These are phyloP conservation scores for Osmanthus fragrans DNA, from an alignment of 257 asterid genomes.

Conservation along the genomic window DNA sequence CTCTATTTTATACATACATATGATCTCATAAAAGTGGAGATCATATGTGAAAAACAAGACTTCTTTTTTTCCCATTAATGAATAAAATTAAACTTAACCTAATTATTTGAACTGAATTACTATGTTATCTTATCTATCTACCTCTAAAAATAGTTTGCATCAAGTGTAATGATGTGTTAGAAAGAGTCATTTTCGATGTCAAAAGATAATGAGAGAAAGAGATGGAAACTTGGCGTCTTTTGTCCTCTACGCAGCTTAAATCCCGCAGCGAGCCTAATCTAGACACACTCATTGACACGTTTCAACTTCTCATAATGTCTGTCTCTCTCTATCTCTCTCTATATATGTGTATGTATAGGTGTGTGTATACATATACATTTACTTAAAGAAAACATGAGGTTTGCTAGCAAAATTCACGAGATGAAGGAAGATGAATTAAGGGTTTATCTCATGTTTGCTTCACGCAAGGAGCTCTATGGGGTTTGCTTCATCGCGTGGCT, in stretches of 20 bases:
- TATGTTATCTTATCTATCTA: neutral
- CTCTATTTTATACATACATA: no score
- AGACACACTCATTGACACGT: conserved; percentile 28
- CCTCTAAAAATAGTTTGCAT: neutral
- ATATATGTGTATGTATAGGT: no score
- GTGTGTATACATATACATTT: no score
- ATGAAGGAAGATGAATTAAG: neutral
- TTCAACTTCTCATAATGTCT: conserved; percentile 17
- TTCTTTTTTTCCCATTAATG: no score
- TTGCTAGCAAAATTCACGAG: neutral
- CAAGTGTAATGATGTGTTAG: neutral
- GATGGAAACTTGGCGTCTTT: neutral
- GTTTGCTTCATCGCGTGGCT: conserved; percentile 8
- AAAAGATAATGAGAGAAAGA: neutral
- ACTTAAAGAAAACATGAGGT: neutral
- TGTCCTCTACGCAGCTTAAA: neutral
- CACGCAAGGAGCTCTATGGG: neutral
- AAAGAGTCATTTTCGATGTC: neutral
- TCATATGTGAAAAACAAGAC: neutral
- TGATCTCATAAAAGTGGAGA: no score
- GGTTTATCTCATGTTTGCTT: conserved; percentile 5
- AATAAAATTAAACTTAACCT: no score
- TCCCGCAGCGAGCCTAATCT: neutral
- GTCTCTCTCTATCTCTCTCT: neutral
- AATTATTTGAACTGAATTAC: no score